phyloP scores from a whole-genome alignment of 1,284 basidiomycete genomes.

The Neonothopanus nambi region DNA sequence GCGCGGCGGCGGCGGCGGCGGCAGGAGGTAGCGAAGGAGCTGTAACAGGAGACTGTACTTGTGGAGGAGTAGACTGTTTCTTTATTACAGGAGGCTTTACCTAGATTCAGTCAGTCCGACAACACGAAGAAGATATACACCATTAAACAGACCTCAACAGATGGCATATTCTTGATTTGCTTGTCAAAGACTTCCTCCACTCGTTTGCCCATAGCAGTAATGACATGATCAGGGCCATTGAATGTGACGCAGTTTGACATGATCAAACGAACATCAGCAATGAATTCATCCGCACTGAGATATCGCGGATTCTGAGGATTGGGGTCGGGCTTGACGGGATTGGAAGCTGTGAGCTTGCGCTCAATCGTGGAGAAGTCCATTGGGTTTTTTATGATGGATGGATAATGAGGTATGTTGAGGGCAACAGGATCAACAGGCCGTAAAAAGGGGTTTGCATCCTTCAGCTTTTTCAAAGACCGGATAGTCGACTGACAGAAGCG shows the following conservation, averaged over 20 bases:
- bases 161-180: slow-evolving; percentile 82
- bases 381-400: slow-evolving; percentile 82
- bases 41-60: slow-evolving; percentile 39
- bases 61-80: slow-evolving; percentile 47
- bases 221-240: slow-evolving; percentile 88
- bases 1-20: slow-evolving; percentile 25
- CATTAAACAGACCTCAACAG: slow-evolving; percentile 63
- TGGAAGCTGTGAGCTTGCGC: slow-evolving; percentile 79
- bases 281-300: slow-evolving; percentile 73
- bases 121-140: slow-evolving; percentile 17
- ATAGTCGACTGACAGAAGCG: slow-evolving; percentile 82
- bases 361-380: slow-evolving; percentile 98
- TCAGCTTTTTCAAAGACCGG: slow-evolving; percentile 84
- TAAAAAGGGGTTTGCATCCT: slow-evolving; percentile 83
- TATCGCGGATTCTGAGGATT: slow-evolving; percentile 76
- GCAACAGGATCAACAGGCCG: slow-evolving; percentile 90
- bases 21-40: slow-evolving; percentile 32
- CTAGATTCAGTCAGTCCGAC: slow-evolving; percentile 27
- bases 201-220: slow-evolving; percentile 78
- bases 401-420: slow-evolving; percentile 91
- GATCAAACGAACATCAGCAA: slow-evolving; percentile 81
- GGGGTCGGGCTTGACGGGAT: slow-evolving; percentile 73
- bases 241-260: slow-evolving; percentile 90
- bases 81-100: slow-evolving; percentile 55
- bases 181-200: slow-evolving; percentile 89